Percentiles rank a stretch among this genome's conserved stretches.
Conservation (phyloP, 306 rosid species). For the Gleditsia sinensis region DNA sequence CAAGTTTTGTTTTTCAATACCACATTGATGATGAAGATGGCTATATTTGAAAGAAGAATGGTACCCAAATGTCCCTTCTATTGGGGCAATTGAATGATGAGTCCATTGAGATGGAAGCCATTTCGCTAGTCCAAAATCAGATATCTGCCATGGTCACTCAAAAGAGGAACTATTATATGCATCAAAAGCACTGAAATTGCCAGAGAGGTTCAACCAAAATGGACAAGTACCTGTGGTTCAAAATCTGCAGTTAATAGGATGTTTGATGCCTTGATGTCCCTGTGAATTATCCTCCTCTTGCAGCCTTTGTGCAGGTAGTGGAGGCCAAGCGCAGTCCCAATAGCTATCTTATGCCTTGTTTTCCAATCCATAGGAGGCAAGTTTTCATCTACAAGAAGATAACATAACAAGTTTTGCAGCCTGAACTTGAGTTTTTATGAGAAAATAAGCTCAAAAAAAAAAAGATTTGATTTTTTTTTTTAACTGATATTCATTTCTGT, state of each 20-base stretch:
- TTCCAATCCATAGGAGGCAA: constrained; percentile 81
- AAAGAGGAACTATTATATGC: neutral
- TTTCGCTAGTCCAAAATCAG: constrained; percentile 97
- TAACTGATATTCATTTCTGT: constrained; percentile 9
- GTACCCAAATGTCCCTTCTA: constrained; percentile 98
- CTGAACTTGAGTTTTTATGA: no score
- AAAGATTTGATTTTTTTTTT: neutral
- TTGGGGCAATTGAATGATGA: constrained; percentile 96
- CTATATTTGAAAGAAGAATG: constrained; percentile 1
- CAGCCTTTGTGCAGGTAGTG: constrained; percentile 87
- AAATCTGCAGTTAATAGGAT: constrained; percentile 69
- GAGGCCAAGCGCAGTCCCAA: constrained; percentile 88
- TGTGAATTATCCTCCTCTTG: constrained; percentile 89
- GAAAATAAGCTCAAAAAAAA: neutral
- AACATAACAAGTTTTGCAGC: neutral
- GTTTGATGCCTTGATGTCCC: constrained; percentile 87
- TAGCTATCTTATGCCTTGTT: constrained; percentile 73
- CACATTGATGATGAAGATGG: no score
- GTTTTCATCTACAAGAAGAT: constrained; percentile 57
- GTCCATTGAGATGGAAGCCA: constrained; percentile 99
- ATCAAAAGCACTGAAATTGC: neutral
- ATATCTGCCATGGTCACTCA: constrained; percentile 60
- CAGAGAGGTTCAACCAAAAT: neutral
- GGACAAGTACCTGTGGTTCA: constrained; percentile 67
- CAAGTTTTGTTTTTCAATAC: neutral